Conservation (phyloP, 371 early-diverging fungal species). For the Syncephalastrum contaminatum region DNA sequence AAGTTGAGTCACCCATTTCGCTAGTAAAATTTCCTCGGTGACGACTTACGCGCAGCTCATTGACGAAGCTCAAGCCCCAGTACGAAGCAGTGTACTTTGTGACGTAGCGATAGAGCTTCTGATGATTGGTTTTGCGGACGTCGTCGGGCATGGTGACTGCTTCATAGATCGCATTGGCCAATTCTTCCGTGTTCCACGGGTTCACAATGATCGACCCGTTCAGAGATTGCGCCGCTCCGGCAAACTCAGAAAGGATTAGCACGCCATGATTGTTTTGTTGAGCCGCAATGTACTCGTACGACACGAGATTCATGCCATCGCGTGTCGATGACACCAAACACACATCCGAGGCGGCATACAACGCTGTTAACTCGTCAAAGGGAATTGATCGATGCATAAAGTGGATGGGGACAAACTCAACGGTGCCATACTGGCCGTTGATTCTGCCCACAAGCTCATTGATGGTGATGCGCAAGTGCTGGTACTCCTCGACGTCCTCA, state of each 20-base stretch:
- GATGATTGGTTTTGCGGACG: conserved; percentile 79
- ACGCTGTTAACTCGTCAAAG: conserved; percentile 94
- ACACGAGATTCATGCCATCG: conserved; percentile 99
- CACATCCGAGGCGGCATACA: conserved; percentile 96
- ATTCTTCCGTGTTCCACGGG: conserved; percentile 98
- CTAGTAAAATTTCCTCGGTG: background rate
- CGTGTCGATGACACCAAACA: conserved; percentile 97
- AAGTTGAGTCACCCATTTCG: background rate
- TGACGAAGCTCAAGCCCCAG: conserved; percentile 97
- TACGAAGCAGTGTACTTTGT: conserved; percentile 97
- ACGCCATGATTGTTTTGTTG: conserved; percentile 95
- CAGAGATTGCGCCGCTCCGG: conserved; percentile 98
- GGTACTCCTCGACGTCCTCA: conserved; percentile 97
- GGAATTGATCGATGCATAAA: conserved; percentile 96
- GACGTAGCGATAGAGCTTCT: conserved; percentile 92
- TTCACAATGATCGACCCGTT: conserved; percentile 97
- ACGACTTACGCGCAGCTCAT: conserved; percentile 65
- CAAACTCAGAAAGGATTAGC: conserved; percentile 97
- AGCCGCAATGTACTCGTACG: conserved; percentile 97
- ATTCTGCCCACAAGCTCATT: conserved; percentile 96
- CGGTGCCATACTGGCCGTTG: conserved; percentile 91
- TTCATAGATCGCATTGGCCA: conserved; percentile 87
- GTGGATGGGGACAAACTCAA: conserved; percentile 98
- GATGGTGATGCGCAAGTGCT: conserved; percentile 85
- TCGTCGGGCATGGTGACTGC: conserved; percentile 93